Evolutionary conservation across 225 moss, liverwort and hornwort genomes (phyloP).

Genomic region (Marchantia paleacea): DNA sequence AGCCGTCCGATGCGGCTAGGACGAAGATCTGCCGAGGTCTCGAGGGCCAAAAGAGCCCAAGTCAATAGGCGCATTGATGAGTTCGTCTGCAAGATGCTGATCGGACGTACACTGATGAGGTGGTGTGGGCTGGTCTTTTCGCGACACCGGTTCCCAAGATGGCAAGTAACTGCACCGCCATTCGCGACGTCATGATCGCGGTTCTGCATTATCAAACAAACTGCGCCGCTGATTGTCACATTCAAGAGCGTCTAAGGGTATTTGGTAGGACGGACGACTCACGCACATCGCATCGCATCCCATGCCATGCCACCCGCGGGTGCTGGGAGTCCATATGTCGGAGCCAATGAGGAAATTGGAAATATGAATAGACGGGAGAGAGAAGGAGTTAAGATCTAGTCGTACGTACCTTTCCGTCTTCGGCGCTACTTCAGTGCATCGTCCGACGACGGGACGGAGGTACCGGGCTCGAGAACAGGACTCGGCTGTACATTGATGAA

Average conservation of each 20-base stretch:
- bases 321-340: too few species aligned
- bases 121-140: background rate
- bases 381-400: background rate
- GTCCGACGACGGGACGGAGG: background rate
- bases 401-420: background rate
- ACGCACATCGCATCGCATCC: too few species aligned
- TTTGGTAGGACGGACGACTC: background rate
- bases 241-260: background rate
- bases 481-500: background rate
- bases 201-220: background rate
- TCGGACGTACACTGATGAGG: background rate
- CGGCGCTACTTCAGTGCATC: background rate
- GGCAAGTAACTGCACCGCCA: background rate
- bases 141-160: constrained; percentile 2
- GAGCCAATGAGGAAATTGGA: too few species aligned
- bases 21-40: background rate
- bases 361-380: too few species aligned
- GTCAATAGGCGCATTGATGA: background rate
- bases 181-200: background rate
- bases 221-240: background rate
- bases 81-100: background rate
- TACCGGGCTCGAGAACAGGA: background rate
- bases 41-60: background rate
- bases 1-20: background rate
- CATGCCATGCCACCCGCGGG: too few species aligned